Percentiles rank a stretch among this genome's conserved stretches.
Evolutionary conservation across 2,329 filamentous ascomycete species (phyloP).

Genomic region (Verticillium isaacii): DNA sequence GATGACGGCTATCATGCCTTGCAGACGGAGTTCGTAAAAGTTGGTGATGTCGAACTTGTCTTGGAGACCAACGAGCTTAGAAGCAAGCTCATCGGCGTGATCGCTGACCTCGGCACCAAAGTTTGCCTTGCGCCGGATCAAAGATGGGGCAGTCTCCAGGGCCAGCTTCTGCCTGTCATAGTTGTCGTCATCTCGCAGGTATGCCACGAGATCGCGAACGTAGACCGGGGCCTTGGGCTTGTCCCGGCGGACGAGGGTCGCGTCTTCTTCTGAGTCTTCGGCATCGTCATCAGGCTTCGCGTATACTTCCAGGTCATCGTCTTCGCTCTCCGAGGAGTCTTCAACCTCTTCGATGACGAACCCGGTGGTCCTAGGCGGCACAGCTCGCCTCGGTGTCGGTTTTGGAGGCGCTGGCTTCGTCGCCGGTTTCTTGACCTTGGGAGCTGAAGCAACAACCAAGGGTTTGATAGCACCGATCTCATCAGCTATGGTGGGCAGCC

Average conservation of each 20-base stretch:
- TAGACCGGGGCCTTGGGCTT: slow-evolving; percentile 86
- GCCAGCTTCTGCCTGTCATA: slow-evolving; percentile 81
- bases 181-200: slow-evolving; percentile 74
- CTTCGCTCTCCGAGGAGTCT: slow-evolving; percentile 54
- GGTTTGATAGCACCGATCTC: slow-evolving; percentile 51
- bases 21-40: slow-evolving; percentile 70
- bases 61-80: slow-evolving; percentile 71
- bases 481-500: slow-evolving; percentile 60
- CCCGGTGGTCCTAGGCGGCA: slow-evolving; percentile 25
- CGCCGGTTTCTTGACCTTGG: slow-evolving; percentile 9
- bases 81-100: slow-evolving; percentile 76
- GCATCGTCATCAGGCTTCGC: slow-evolving; percentile 82
- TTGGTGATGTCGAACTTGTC: slow-evolving; percentile 78
- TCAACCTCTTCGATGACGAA: slow-evolving; percentile 64
- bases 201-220: slow-evolving; percentile 76
- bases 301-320: slow-evolving; percentile 70
- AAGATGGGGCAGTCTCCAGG: slow-evolving; percentile 66
- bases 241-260: slow-evolving; percentile 77
- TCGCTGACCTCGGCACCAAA: slow-evolving; percentile 86
- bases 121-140: slow-evolving; percentile 83
- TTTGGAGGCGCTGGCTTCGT: slow-evolving; percentile 10
- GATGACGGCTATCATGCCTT: slow-evolving; percentile 78
- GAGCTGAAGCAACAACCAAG: slow-evolving; percentile 29
- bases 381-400: slow-evolving; percentile 20
- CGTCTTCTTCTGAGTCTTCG: slow-evolving; percentile 90